Evolutionary conservation across 345 rosid genomes (phyloP).

Genomic region (Triadica sebifera): DNA sequence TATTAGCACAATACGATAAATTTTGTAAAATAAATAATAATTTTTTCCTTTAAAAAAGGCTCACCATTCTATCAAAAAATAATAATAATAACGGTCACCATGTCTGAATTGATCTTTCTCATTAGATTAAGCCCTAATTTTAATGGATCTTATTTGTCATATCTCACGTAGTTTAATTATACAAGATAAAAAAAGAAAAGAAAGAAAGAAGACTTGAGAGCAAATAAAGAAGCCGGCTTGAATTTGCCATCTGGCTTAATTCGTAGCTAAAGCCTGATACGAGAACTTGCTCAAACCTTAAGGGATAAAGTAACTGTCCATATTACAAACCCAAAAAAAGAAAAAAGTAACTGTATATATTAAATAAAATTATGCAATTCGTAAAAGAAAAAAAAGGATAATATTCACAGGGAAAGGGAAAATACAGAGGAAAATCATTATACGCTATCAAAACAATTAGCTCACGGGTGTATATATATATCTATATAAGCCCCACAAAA

Average conservation of each 20-base stretch:
- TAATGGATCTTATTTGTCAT: not conserved
- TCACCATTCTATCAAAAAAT: too few relatives aligned
- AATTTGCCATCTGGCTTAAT: not conserved
- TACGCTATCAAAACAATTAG: conserved; percentile 18
- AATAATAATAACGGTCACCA: too few relatives aligned
- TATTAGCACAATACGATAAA: too few relatives aligned
- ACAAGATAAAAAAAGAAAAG: not conserved
- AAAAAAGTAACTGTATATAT: too few relatives aligned
- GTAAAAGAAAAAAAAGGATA: not conserved
- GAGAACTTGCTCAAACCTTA: conserved; percentile 1
- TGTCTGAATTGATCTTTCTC: too few relatives aligned
- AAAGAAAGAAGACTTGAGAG: not conserved
- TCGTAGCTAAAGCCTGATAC: not conserved
- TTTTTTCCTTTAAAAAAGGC: too few relatives aligned
- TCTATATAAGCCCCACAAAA: conserved; percentile 7
- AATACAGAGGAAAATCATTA: conserved; percentile 18
- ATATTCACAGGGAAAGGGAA: not conserved
- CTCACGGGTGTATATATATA: conserved; percentile 3
- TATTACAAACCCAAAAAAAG: too few relatives aligned
- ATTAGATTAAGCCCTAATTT: too few relatives aligned
- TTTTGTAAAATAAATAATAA: too few relatives aligned
- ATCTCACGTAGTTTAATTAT: not conserved
- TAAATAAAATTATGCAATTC: too few relatives aligned
- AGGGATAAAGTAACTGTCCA: too few relatives aligned
- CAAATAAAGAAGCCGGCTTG: conserved; percentile 15